A percentile compares a stretch with the other conserved stretches of the same genome.
Evolutionary conservation across 1,284 basidiomycete genomes (phyloP).

Genomic region (Ceratobasidium sp.): DNA sequence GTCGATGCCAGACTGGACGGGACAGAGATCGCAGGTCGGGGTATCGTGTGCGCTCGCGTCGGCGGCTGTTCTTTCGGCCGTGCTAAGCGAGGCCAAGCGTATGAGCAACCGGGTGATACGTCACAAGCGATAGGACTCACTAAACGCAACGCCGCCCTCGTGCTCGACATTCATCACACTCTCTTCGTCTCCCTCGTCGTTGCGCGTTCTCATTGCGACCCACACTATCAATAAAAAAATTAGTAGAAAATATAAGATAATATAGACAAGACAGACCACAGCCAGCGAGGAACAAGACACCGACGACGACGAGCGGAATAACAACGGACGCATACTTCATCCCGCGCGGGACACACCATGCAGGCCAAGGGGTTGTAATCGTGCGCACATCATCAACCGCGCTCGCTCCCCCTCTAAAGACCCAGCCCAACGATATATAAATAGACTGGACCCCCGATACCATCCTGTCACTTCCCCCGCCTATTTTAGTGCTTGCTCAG

Average conservation of each 20-base stretch:
- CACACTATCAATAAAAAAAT: constrained; percentile 4
- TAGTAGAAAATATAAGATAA: background rate
- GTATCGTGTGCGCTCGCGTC: no score
- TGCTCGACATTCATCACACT: background rate
- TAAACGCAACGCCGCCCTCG: background rate
- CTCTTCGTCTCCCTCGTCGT: constrained; percentile 23
- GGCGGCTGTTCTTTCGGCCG: background rate
- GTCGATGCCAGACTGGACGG: no score
- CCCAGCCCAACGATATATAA: constrained; percentile 28
- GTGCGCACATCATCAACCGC: constrained; percentile 1
- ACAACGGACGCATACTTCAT: constrained; percentile 42
- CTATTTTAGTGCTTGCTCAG: no score
- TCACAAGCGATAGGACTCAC: constrained; percentile 16
- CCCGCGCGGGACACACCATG: background rate
- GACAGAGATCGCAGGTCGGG: no score
- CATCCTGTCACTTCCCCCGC: background rate
- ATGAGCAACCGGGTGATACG: background rate
- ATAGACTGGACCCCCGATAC: constrained; percentile 31
- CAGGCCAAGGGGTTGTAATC: no score
- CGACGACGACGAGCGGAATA: constrained; percentile 38
- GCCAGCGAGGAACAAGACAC: constrained; percentile 27
- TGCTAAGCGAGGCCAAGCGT: background rate
- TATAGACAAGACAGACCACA: background rate
- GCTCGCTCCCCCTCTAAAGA: constrained; percentile 3
- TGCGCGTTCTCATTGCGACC: background rate